These are phyloP conservation scores for Dothideomycetidae sp. DNA, from an alignment of 2,329 filamentous ascomycete species.

Conservation along the genomic window DNA sequence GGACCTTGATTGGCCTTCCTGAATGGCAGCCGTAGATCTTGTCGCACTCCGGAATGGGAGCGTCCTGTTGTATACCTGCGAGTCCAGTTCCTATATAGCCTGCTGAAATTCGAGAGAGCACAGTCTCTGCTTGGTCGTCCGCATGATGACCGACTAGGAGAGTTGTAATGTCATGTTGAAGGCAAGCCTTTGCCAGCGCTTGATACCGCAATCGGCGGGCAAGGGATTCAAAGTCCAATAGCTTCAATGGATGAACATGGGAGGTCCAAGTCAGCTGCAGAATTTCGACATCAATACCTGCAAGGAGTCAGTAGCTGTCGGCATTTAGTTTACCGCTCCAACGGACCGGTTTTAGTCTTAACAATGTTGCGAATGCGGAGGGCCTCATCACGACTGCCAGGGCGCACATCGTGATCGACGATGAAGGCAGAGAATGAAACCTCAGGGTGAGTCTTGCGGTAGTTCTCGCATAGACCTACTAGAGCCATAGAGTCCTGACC, in stretches of 20 bases:
- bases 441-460: slow-evolving; percentile 2
- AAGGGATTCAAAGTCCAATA: slow-evolving; percentile 58
- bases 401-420: slow-evolving; percentile 46
- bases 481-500: slow-evolving; percentile 98
- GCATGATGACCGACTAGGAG: slow-evolving; percentile 74
- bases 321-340: background rate
- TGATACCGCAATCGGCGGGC: slow-evolving; percentile 65
- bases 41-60: slow-evolving; percentile 71
- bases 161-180: slow-evolving; percentile 35
- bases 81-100: slow-evolving; percentile 59
- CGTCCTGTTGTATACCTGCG: slow-evolving; percentile 49
- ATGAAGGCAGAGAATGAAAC: slow-evolving; percentile 39
- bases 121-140: slow-evolving; percentile 84
- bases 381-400: slow-evolving; percentile 42
- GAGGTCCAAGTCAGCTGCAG: slow-evolving; percentile 26
- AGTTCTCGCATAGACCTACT: slow-evolving; percentile 52
- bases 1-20: slow-evolving; percentile 15
- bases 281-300: slow-evolving; percentile 14
- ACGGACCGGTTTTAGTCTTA: slow-evolving; percentile 30
- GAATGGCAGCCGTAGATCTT: slow-evolving; percentile 45
- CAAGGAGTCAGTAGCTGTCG: no score
- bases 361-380: slow-evolving; percentile 30
- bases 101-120: slow-evolving; percentile 60
- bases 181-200: slow-evolving; percentile 49
- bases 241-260: slow-evolving; percentile 26